Conservation (phyloP, 2,329 filamentous ascomycete genomes). For the Aspergillus neotritici region DNA sequence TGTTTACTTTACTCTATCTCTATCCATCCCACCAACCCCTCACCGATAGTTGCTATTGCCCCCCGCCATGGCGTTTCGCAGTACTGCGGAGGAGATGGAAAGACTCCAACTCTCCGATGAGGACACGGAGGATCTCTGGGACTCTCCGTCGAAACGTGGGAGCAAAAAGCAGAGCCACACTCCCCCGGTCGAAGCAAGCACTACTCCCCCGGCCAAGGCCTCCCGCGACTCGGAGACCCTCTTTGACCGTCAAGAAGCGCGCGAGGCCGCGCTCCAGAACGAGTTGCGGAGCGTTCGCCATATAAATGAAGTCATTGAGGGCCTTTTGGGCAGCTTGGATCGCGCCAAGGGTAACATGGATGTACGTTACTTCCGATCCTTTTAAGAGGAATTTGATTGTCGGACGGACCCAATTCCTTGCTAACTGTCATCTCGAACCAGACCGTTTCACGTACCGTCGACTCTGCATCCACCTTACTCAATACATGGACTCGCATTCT, state of each 20-base stretch:
- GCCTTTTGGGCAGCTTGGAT: slow-evolving; percentile 41
- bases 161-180: slow-evolving; percentile 29
- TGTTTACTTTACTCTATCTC: background rate
- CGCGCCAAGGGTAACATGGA: slow-evolving; percentile 47
- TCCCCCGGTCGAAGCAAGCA: slow-evolving; percentile 35
- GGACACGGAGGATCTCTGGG: slow-evolving; percentile 53
- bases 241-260: slow-evolving; percentile 60
- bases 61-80: slow-evolving; percentile 28
- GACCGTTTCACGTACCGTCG: slow-evolving; percentile 81
- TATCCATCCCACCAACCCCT: background rate
- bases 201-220: slow-evolving; percentile 23
- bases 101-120: slow-evolving; percentile 51
- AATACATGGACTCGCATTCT: slow-evolving; percentile 96
- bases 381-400: background rate
- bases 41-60: background rate
- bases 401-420: slow-evolving; percentile 6
- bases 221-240: slow-evolving; percentile 47
- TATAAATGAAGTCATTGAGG: slow-evolving; percentile 82
- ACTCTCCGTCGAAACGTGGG: slow-evolving; percentile 47
- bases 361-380: slow-evolving; percentile 25
- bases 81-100: slow-evolving; percentile 46
- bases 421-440: slow-evolving; percentile 26
- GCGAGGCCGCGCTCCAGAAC: slow-evolving; percentile 66
- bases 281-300: slow-evolving; percentile 79
- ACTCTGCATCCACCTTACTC: slow-evolving; percentile 79